These are phyloP conservation scores for Aspergillus brasiliensis DNA, from an alignment of 2,329 filamentous ascomycete genomes.

Conservation along the genomic window DNA sequence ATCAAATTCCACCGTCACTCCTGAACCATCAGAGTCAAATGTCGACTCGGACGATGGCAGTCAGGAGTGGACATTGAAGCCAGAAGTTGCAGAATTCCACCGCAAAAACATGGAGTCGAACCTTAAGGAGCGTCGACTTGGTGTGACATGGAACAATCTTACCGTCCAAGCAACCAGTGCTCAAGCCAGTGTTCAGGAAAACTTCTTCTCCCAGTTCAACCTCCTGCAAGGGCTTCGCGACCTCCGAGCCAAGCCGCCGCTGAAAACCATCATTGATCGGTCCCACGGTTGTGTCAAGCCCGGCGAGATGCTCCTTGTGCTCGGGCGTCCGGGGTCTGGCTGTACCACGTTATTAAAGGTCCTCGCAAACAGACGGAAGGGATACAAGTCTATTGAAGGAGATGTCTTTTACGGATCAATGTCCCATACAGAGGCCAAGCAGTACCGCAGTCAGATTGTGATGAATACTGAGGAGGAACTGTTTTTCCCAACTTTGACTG, in stretches of 20 bases:
- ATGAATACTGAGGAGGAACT: constrained; percentile 88
- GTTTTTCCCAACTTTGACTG: constrained; percentile 81
- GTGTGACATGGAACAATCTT: neutral
- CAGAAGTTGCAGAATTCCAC: no score
- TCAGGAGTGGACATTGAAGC: no score
- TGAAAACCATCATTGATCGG: neutral
- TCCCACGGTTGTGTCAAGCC: constrained; percentile 44
- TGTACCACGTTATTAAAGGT: constrained; percentile 71
- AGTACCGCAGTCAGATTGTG: constrained; percentile 74
- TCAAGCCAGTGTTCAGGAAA: neutral
- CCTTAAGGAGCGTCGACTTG: neutral
- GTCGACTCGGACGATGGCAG: no score
- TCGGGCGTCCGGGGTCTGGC: constrained; percentile 74
- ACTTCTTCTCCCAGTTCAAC: no score
- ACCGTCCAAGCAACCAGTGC: neutral
- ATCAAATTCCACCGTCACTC: no score
- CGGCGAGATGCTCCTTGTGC: constrained; percentile 85
- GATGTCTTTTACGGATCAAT: constrained; percentile 76
- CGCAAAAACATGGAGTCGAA: no score
- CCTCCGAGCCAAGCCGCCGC: neutral
- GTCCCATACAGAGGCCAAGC: constrained; percentile 68
- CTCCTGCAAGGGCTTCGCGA: neutral
- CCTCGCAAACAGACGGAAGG: constrained; percentile 67
- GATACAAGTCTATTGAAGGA: constrained; percentile 64
- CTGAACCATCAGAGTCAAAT: no score